Conservation (phyloP, 805 yeast genomes). For the Naumovozyma baii region DNA sequence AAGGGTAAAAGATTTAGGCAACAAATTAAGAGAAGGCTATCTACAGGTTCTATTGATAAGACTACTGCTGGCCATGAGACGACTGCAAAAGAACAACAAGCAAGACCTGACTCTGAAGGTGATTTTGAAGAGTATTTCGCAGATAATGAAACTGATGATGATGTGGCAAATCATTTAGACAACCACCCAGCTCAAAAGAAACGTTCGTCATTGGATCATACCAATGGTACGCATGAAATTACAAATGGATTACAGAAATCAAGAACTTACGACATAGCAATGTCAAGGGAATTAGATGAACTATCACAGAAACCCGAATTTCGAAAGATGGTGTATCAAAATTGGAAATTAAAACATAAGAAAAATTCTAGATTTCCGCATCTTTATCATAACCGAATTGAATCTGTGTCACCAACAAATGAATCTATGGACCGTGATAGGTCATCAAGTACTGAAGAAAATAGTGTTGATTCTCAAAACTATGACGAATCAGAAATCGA, state of each 20-base stretch:
- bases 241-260: conserved; percentile 25
- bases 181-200: not conserved
- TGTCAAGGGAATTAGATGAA: conserved; percentile 13
- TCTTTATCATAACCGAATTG: not conserved
- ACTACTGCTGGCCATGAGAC: not conserved
- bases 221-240: not conserved
- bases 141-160: conserved; percentile 22
- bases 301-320: conserved; percentile 39
- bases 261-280: conserved; percentile 37
- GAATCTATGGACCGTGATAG: too few relatives aligned
- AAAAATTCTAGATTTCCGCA: conserved; percentile 15
- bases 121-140: conserved; percentile 19
- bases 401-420: too few relatives aligned
- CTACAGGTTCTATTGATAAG: conserved; percentile 12
- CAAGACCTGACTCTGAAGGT: conserved; percentile 3
- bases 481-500: not conserved
- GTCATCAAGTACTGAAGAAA: not conserved
- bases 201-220: not conserved
- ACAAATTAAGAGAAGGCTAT: conserved; percentile 14
- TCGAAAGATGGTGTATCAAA: conserved; percentile 33
- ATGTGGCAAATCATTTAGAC: conserved; percentile 10
- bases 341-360: conserved; percentile 25
- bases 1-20: conserved; percentile 16
- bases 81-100: conserved; percentile 1
- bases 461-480: not conserved